Evolutionary conservation across 805 yeast species (phyloP), one percentile per base, ranked within the genome.

Genomic region (Candida schatavii): DNA sequence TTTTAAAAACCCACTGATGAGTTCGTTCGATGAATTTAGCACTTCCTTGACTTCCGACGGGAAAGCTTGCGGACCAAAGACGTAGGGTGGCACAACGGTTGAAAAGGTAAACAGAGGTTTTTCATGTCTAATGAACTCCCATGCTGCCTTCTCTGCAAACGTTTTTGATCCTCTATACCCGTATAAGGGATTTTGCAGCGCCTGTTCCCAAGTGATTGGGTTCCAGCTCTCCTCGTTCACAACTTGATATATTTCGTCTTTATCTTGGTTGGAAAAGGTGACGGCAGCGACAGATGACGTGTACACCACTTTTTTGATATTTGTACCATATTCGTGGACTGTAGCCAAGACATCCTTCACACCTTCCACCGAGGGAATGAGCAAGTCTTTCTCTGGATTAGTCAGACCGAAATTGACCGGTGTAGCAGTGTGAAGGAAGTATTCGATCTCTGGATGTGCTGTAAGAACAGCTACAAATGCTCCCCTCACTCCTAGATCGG

Each of bases 141-240:
- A 80, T 2, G 83, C 85, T 2, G 77, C 72, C 37, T 62, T 58
- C 53, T 83, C 87, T n/a, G 85, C 84, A 45, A 74, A 71, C 34
- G 74, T 78, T 57, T 80, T 80, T n/a, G 85, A 78, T 3, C 78
- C 86, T 41, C 72, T 49, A 57, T 80, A 80, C 3, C 81, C 84
- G 34, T 45, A 44, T 15, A 54, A 49, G 0, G 56, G 45, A 39
- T 60, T 52, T 19, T 44, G 48, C 40, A 70, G 68, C 9, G 72
- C 66, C 42, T 70, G 70, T 38, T 75, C 78, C 70, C 74, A 72
- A 11, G 77, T 68, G 21, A 76, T 62, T 34, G 74, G 75, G 46
- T 80, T 79, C 78, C 83, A 78, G 22, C 68, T 59, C 13, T 63
- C 62, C 49, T 78, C 82, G 35, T 51, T 55, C 30, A 61, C 64